Conservation (phyloP, 2,329 filamentous ascomycete genomes). For the Pseudocercospora eumusae region DNA sequence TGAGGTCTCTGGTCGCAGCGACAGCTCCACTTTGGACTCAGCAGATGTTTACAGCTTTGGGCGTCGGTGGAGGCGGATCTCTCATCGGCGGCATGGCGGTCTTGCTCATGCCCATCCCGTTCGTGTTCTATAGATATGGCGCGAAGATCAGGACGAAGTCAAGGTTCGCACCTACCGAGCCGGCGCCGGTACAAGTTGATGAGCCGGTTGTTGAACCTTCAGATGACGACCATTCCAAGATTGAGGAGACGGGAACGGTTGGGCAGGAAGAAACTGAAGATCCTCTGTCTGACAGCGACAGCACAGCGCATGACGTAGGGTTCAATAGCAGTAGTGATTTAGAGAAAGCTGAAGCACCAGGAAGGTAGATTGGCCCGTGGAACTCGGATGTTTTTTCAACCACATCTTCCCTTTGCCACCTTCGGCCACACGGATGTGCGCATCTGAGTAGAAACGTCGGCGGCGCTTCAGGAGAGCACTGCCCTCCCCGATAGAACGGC, state of each 20-base stretch:
- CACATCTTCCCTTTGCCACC: too few species aligned
- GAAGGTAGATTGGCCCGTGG: neutral
- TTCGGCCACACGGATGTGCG: too few species aligned
- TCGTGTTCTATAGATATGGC: slow-evolving; percentile 23
- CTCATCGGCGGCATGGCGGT: slow-evolving; percentile 51
- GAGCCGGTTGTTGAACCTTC: neutral
- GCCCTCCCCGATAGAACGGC: too few species aligned
- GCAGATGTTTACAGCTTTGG: slow-evolving; percentile 40
- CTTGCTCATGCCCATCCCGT: slow-evolving; percentile 38
- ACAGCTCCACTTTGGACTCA: slow-evolving; percentile 38
- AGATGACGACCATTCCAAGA: neutral
- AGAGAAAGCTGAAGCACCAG: slow-evolving; percentile 5
- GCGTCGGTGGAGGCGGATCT: slow-evolving; percentile 38
- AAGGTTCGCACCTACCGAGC: slow-evolving; percentile 16
- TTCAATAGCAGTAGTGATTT: slow-evolving; percentile 13
- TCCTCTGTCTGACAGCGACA: slow-evolving; percentile 11
- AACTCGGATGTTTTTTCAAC: too few species aligned
- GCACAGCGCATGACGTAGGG: neutral
- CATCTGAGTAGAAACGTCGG: too few species aligned
- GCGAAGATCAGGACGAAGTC: slow-evolving; percentile 14
- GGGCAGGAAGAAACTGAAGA: slow-evolving; percentile 20
- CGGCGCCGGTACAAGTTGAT: neutral
- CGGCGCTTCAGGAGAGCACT: too few species aligned
- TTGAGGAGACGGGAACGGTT: neutral
- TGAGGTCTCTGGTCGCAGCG: slow-evolving; percentile 28